These are phyloP conservation scores for Pterulicium gracile DNA, from an alignment of 1,284 basidiomycete species.

Conservation along the genomic window DNA sequence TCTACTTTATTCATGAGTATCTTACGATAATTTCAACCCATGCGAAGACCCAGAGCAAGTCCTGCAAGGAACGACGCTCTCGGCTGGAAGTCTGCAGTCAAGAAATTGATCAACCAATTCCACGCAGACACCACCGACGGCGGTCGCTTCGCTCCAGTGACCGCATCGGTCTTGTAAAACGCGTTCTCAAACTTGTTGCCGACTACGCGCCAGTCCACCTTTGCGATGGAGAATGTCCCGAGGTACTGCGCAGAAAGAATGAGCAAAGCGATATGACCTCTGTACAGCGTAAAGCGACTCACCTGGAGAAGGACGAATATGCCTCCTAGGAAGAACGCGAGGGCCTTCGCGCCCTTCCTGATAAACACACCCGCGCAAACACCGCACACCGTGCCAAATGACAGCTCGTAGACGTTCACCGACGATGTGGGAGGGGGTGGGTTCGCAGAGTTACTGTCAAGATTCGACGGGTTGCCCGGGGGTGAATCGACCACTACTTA, in stretches of 20 bases:
- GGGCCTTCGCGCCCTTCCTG: slow-evolving; percentile 81
- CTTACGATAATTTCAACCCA: slow-evolving; percentile 31
- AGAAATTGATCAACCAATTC: slow-evolving; percentile 71
- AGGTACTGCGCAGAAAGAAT: slow-evolving; percentile 49
- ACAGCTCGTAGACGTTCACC: slow-evolving; percentile 73
- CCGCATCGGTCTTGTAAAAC: slow-evolving; percentile 54
- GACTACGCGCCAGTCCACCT: slow-evolving; percentile 68
- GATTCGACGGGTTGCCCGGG: not conserved
- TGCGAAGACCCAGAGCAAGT: slow-evolving; percentile 53
- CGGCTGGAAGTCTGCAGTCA: slow-evolving; percentile 89
- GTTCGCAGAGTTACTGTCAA: slow-evolving; percentile 11
- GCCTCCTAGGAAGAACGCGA: slow-evolving; percentile 81
- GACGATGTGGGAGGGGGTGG: slow-evolving; percentile 56
- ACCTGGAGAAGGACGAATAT: slow-evolving; percentile 85
- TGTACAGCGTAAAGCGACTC: slow-evolving; percentile 15
- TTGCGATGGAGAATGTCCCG: slow-evolving; percentile 56
- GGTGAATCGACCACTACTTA: too few species aligned
- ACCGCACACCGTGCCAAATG: slow-evolving; percentile 82
- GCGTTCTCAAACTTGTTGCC: slow-evolving; percentile 59
- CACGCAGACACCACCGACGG: slow-evolving; percentile 61
- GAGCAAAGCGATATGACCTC: slow-evolving; percentile 7
- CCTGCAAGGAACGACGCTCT: slow-evolving; percentile 70
- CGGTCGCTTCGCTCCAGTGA: slow-evolving; percentile 34
- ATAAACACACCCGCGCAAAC: slow-evolving; percentile 89
- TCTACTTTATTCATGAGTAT: slow-evolving; percentile 4